Evolutionary conservation across 306 rosid genomes (phyloP), one percentile per base, ranked within the genome.

Genomic region (Inga oerstediana): DNA sequence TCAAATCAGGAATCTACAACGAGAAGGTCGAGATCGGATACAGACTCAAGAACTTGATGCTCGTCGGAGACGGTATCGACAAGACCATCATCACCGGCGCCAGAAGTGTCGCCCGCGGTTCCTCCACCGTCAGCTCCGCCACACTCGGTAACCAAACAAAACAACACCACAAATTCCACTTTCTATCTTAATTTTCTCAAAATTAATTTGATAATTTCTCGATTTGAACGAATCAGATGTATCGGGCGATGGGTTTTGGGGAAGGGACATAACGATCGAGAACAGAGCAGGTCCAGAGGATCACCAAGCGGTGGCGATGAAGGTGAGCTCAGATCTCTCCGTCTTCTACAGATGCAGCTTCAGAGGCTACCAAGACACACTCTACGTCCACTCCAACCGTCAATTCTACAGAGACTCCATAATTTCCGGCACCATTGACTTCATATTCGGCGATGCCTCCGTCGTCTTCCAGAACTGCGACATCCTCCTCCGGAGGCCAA

Each of bases 231-330:
- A 61, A 10, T 13, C 68, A 91, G 94, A 91, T 72, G 91, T 91
- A 64, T 88, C 89, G 0, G 94, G 97, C 8, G 98, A 93, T 84
- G 97, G 93, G 10, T 93, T 94, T 37, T 94, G 92, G 97, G 97
- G 91, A 8, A 83, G 90, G 51, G 94, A 91, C 70, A 85, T 94
- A 59, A 88, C 93, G 24, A 90, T 93, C 39, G 94, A 91, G 90
- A 94, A 94, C 93, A 89, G 85, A 3, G 93, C 92, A 16, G 92
- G 93, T 0, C 94, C 94, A 3, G 78, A 80, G 1, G 90, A 86
- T 79, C 91, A 91, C 37, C 93, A 94, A 71, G 94, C 92, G 7
- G 93, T 94, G 81, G 93, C 97, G 13, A 71, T 90, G 0, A 83
- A 89, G 27, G 91, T 88, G 4, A 88, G 92, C 67, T 92, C 93